Conservation (phyloP, 331 rosid species). For the Quercus tomentella region DNA sequence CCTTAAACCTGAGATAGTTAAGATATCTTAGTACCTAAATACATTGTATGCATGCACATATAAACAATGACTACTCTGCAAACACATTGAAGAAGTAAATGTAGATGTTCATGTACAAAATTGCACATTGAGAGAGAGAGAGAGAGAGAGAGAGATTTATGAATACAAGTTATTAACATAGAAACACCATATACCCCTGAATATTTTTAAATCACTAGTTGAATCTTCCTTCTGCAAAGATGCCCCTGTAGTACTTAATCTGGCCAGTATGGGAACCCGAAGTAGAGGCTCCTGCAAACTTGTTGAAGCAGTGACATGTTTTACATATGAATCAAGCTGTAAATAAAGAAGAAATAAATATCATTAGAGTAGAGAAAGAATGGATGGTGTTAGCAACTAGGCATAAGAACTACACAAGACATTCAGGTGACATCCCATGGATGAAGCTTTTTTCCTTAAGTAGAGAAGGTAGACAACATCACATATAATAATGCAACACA, state of each 20-base stretch:
- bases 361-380: not conserved
- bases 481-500: not conserved
- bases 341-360: conserved; percentile 10
- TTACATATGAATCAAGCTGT: conserved; percentile 56
- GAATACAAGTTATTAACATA: conserved; percentile 2
- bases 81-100: not conserved
- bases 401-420: not conserved
- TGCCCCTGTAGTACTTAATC: conserved; percentile 41
- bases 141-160: not conserved
- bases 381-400: not conserved
- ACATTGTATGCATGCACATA: not conserved
- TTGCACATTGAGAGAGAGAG: not conserved
- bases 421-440: not conserved
- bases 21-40: conserved; percentile 16
- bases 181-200: conserved; percentile 45
- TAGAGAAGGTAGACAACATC: not conserved
- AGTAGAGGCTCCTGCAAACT: conserved; percentile 35
- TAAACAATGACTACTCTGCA: not conserved
- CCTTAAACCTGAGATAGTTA: conserved; percentile 53
- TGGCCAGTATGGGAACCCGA: conserved; percentile 37
- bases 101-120: conserved; percentile 2
- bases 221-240: conserved; percentile 49
- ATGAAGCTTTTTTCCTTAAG: not conserved
- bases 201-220: conserved; percentile 20
- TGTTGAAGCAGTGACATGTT: conserved; percentile 40